Percentiles rank a stretch among this genome's conserved stretches.
These are phyloP conservation scores for Irpex sp. DNA, from an alignment of 1,284 basidiomycete species.

Conservation along the genomic window DNA sequence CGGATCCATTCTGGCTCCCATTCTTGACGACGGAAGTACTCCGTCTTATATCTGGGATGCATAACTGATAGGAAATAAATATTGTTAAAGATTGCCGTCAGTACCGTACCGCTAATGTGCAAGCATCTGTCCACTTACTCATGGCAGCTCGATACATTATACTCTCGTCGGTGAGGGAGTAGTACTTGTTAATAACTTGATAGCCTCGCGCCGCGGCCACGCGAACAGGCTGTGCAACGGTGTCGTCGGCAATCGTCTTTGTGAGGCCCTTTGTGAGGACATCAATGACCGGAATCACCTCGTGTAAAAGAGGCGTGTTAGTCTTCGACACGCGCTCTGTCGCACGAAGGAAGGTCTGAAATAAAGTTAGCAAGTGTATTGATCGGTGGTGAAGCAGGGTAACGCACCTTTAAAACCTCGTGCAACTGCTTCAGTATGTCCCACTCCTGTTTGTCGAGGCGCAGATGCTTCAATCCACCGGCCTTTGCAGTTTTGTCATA, in stretches of 20 bases:
- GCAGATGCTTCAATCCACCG: constrained; percentile 4
- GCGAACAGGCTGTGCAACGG: not conserved
- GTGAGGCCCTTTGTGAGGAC: not conserved
- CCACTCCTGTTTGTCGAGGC: constrained; percentile 9
- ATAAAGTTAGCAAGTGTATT: not conserved
- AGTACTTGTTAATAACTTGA: constrained; percentile 3
- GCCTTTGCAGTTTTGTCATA: constrained; percentile 4
- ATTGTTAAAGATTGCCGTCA: not conserved
- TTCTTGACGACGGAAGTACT: constrained; percentile 2
- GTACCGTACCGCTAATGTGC: not conserved
- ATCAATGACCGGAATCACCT: constrained; percentile 4
- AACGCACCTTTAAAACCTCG: not conserved
- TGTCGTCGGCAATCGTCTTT: not conserved
- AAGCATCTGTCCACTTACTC: not conserved
- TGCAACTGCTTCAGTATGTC: not conserved
- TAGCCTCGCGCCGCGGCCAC: not conserved
- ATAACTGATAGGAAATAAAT: not conserved
- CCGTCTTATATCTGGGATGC: constrained; percentile 2
- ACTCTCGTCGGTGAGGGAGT: constrained; percentile 1
- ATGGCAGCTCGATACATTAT: constrained; percentile 4
- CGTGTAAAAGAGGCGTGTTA: not conserved
- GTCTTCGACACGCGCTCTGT: not conserved
- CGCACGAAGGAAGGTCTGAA: not conserved
- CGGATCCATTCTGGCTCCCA: constrained; percentile 1
- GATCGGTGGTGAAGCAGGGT: not conserved